Conservation (phyloP, 352 stramenopile species). For the Globisporangium yorkense region DNA sequence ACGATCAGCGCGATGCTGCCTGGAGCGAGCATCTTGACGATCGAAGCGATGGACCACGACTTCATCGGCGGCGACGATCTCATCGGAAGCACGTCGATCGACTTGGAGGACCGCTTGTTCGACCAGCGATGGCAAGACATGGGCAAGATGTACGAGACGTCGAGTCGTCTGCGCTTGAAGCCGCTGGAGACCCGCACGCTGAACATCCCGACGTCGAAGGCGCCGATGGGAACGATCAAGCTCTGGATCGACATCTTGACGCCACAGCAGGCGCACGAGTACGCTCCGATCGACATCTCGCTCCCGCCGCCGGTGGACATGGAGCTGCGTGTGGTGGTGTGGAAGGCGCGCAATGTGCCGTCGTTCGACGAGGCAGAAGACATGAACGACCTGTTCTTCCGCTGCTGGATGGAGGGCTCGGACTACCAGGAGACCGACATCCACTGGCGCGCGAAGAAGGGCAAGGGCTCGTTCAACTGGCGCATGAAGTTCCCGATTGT, state of each 20-base stretch:
- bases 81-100: conserved; percentile 90
- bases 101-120: conserved; percentile 92
- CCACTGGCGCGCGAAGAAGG: conserved; percentile 92
- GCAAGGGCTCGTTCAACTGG: conserved; percentile 93
- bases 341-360: conserved; percentile 88
- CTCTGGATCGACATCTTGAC: conserved; percentile 91
- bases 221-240: conserved; percentile 81
- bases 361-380: conserved; percentile 83
- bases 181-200: conserved; percentile 80
- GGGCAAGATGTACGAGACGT: conserved; percentile 80
- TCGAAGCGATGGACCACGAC: conserved; percentile 89
- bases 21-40: conserved; percentile 80
- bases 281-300: conserved; percentile 80
- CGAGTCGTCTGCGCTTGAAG: conserved; percentile 59
- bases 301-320: conserved; percentile 78
- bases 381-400: conserved; percentile 93
- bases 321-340: conserved; percentile 91
- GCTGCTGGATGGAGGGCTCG: conserved; percentile 81
- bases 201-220: conserved; percentile 77
- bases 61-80: conserved; percentile 88
- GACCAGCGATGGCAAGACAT: conserved; percentile 84
- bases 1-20: conserved; percentile 82
- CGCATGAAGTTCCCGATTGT: conserved; percentile 91
- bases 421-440: conserved; percentile 89
- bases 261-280: conserved; percentile 64